Conservation (phyloP, 306 rosid genomes). For the Quercus wislizeni region DNA sequence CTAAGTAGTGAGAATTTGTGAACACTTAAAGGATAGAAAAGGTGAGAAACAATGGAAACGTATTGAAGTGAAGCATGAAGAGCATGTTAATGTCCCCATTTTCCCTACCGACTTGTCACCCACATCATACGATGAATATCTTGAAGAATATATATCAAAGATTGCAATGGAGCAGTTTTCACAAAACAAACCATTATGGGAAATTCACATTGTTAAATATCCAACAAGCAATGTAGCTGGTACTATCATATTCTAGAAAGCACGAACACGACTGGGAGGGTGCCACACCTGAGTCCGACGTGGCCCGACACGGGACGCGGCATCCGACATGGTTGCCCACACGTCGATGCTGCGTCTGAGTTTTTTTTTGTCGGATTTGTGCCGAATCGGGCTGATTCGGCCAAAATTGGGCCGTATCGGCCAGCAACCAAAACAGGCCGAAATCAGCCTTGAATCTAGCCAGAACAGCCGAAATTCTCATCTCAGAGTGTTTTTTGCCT, state of each 20-base stretch:
- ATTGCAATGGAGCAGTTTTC: constrained; percentile 28
- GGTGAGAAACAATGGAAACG: constrained; percentile 54
- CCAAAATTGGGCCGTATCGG: too few relatives aligned
- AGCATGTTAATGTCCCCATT: constrained; percentile 36
- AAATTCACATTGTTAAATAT: constrained; percentile 47
- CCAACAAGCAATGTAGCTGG: constrained; percentile 42
- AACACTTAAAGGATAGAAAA: constrained; percentile 31
- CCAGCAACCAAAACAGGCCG: too few relatives aligned
- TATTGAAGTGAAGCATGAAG: constrained; percentile 40
- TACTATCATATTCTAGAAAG: constrained; percentile 17
- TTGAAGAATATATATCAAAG: constrained; percentile 38
- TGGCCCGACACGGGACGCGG: too few relatives aligned
- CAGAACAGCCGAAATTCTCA: too few relatives aligned
- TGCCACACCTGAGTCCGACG: too few relatives aligned
- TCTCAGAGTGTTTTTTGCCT: too few relatives aligned
- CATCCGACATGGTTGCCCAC: too few relatives aligned
- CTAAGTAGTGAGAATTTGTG: not conserved
- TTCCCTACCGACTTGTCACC: constrained; percentile 20
- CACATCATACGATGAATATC: constrained; percentile 26
- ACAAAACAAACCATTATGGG: constrained; percentile 50
- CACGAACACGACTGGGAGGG: too few relatives aligned
- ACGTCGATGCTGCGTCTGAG: too few relatives aligned
- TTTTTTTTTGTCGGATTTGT: too few relatives aligned
- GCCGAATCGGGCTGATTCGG: too few relatives aligned
- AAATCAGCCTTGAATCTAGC: too few relatives aligned